Base-by-base conservation (phyloP, 495 filamentous ascomycete genomes). In the Hypoxylon lienhwacheense region DNA sequence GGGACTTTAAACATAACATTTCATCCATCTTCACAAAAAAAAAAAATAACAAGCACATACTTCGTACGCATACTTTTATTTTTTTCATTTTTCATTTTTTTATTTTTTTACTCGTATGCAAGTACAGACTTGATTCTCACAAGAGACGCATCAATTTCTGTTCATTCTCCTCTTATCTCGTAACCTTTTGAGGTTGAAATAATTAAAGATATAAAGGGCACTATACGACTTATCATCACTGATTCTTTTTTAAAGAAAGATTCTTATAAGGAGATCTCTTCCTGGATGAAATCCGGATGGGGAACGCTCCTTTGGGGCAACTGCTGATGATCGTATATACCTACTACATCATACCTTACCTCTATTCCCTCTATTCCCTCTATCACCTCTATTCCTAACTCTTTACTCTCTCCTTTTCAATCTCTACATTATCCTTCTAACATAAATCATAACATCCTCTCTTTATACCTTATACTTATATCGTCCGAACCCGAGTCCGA, bases 261-360 rank as follows among this genome's bases (percentile, higher is more conserved):
- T 55, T 39, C 50, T 42, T 51, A 35, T 55, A 24, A 42, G 58
- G 58, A 55, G 46, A 22, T 37, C 53, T 35, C 58, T 61, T 44
- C 58, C 52, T 61, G 58, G 58, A 61, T 61, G 58, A 61, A 40
- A 61, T 47, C 58, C 52, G 58, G 43, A 59, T 47, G 59, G 54
- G 44, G 40, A 45, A 59, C 46, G 59, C 59, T 63, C 59, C 59
- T 34, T 53, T 20, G 59, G 59, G 55, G 59, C 59, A 46, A 31
- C 43, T 43, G 32, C 48, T 59, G 50, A 53, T 52, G 46, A 29
- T 56, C 33, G 28, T 45, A 53, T 57, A 46, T 52, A 59, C n/a
- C n/a, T n/a, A n/a, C 55, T 5, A 26, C 24, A 26, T 26, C 24
- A n/a, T n/a, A n/a, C n/a, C n/a, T n/a, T n/a, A n/a, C n/a, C n/a